Percentiles rank a stretch among this genome's conserved stretches.
These are phyloP conservation scores for Metarhizium guizhouense DNA, from an alignment of 2,329 filamentous ascomycete genomes.

Conservation along the genomic window DNA sequence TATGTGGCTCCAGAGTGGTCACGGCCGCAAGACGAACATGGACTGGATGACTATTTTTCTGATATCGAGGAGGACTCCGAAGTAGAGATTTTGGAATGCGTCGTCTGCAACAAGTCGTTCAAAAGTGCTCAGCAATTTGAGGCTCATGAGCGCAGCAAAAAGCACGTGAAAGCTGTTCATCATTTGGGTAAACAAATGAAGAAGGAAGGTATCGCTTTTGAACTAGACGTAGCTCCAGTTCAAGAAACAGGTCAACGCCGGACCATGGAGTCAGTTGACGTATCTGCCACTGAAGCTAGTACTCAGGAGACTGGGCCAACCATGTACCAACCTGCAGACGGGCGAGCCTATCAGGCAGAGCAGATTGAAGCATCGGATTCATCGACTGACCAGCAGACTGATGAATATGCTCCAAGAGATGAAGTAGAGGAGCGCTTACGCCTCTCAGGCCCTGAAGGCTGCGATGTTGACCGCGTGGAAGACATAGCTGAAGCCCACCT, in stretches of 20 bases:
- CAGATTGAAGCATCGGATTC: neutral
- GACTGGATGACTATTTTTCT: constrained; percentile 53
- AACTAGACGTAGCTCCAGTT: constrained; percentile 24
- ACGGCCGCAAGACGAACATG: constrained; percentile 44
- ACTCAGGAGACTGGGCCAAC: neutral
- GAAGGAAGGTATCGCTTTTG: constrained; percentile 60
- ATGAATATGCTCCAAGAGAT: constrained; percentile 39
- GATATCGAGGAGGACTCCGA: constrained; percentile 46
- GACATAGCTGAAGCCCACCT: constrained; percentile 6
- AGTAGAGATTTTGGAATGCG: constrained; percentile 60
- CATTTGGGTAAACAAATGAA: constrained; percentile 75
- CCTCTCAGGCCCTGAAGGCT: neutral
- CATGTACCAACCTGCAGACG: neutral
- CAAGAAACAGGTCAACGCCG: neutral
- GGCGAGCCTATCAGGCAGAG: neutral
- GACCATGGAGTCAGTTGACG: neutral
- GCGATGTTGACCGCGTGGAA: neutral
- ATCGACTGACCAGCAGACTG: constrained; percentile 8
- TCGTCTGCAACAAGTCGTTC: constrained; percentile 70
- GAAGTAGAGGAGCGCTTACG: constrained; percentile 32
- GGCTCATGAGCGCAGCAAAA: constrained; percentile 92
- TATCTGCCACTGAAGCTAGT: neutral
- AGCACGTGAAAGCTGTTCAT: constrained; percentile 80
- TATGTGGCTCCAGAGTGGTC: constrained; percentile 69
- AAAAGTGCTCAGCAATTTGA: constrained; percentile 88